Percentiles rank a stretch among this genome's conserved stretches.
Evolutionary conservation across 495 filamentous ascomycete species (phyloP).

Genomic region (Hypoxylon fragiforme): DNA sequence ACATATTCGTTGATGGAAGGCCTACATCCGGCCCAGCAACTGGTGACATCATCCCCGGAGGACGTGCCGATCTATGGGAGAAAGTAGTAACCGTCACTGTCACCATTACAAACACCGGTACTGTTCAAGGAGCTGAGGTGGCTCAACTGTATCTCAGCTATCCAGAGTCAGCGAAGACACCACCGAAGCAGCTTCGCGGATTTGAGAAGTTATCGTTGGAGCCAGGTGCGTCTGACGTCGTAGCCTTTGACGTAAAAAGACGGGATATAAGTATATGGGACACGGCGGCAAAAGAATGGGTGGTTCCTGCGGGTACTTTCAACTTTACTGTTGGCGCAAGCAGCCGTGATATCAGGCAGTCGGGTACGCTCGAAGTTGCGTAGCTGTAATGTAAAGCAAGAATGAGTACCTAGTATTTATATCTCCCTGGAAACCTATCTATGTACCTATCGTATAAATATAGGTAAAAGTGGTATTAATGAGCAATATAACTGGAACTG

Average conservation of each 20-base stretch:
- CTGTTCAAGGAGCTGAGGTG: slow-evolving; percentile 70
- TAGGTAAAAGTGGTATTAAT: no score
- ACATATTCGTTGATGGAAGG: slow-evolving; percentile 49
- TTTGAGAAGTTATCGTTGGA: slow-evolving; percentile 59
- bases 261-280: slow-evolving; percentile 65
- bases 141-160: slow-evolving; percentile 64
- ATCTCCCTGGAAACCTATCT: no score
- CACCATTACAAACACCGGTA: slow-evolving; percentile 69
- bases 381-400: slow-evolving; percentile 3
- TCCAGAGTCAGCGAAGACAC: slow-evolving; percentile 54
- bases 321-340: slow-evolving; percentile 54
- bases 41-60: slow-evolving; percentile 65
- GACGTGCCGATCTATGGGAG: slow-evolving; percentile 68
- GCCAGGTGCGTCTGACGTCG: slow-evolving; percentile 46
- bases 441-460: no score
- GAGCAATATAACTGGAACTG: no score
- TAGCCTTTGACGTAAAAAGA: slow-evolving; percentile 52
- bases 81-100: slow-evolving; percentile 60
- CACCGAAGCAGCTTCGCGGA: slow-evolving; percentile 58
- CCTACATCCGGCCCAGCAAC: slow-evolving; percentile 53
- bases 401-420: not conserved
- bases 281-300: slow-evolving; percentile 51
- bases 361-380: slow-evolving; percentile 43
- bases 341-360: slow-evolving; percentile 53
- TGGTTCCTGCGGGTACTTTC: slow-evolving; percentile 54